Base-by-base conservation (phyloP, 805 yeast species). In the Sporopachydermia lactativora region DNA sequence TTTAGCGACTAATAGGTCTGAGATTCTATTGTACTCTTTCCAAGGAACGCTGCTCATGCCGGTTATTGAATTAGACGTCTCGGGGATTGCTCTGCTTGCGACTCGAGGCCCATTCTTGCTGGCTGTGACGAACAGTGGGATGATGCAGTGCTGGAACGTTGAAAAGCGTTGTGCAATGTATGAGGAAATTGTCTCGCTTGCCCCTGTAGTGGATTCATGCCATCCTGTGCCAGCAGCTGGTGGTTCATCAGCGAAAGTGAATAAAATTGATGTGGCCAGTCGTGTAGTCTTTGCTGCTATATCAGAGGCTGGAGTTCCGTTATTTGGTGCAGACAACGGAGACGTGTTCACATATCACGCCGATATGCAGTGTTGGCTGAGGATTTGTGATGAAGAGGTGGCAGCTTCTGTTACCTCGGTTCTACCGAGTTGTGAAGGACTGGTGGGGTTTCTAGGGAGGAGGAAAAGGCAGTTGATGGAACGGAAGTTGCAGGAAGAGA, bases 1-100 rank as follows among this genome's bases (percentile, higher is more conserved):
- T 6, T 52, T 75, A 16, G 65, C 78, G 0, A 74, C 83, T 1
- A 77, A 76, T 38, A 62, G 68, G 19, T 86, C 86, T 0, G 56
- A 73, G 0, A 48, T 78, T 11, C 66, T 70, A 44, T 46, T 74
- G 0, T 48, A 68, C 4, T 55, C 69, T 1, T 61, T 70, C 0
- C 54, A 57, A 4, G 82, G 82, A 0, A 51, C 67, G 17, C 59
- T 60, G 18, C 45, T 66, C 1, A 51, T 61, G 38, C 77, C 81
- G 2, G 54, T 65, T 6, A 51, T 75, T 6, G 79, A 75, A 49
- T 41, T 77, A 3, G 81, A 81, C n/a, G n/a, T 8, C 0, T 57
- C 57, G 11, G 64, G 65, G 39, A 55, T 73, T 0, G 55, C 68
- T 0, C 58, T 57, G 16, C 43, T 71, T 39, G 54, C 56, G 14